These are phyloP conservation scores for Ustilago curta DNA, from an alignment of 1,284 basidiomycete species.

Conservation along the genomic window DNA sequence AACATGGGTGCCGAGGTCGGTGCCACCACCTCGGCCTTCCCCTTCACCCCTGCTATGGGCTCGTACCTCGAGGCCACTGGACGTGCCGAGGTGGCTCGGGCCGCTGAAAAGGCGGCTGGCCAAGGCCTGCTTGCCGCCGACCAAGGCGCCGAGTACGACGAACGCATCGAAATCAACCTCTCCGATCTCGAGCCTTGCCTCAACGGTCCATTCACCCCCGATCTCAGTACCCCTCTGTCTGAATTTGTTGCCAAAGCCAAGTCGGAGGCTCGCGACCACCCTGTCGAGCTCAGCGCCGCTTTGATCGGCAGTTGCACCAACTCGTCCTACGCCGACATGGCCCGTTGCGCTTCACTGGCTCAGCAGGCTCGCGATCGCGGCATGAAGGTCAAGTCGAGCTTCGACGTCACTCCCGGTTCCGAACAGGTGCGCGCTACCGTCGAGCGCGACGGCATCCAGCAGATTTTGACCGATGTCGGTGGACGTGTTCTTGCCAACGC, in stretches of 20 bases:
- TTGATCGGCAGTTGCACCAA: slow-evolving; percentile 99
- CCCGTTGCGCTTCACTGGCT: slow-evolving; percentile 89
- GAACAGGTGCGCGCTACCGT: slow-evolving; percentile 98
- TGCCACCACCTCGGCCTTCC: slow-evolving; percentile 97
- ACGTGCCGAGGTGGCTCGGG: slow-evolving; percentile 85
- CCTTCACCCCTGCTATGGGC: slow-evolving; percentile 87
- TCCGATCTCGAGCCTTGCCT: slow-evolving; percentile 88
- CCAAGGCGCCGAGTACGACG: slow-evolving; percentile 91
- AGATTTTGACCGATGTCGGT: slow-evolving; percentile 84
- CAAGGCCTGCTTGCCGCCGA: slow-evolving; percentile 85
- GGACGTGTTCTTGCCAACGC: slow-evolving; percentile 95
- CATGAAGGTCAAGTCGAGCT: slow-evolving; percentile 86
- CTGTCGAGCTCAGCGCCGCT: slow-evolving; percentile 82
- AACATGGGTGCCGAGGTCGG: slow-evolving; percentile 99
- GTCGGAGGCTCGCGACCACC: slow-evolving; percentile 84
- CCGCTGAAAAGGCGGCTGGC: slow-evolving; percentile 85
- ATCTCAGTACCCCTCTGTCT: slow-evolving; percentile 94
- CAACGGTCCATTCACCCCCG: slow-evolving; percentile 98
- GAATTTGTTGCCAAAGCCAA: slow-evolving; percentile 85
- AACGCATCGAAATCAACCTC: slow-evolving; percentile 93
- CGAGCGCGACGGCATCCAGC: slow-evolving; percentile 89
- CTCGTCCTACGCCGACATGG: slow-evolving; percentile 73
- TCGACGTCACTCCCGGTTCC: slow-evolving; percentile 95
- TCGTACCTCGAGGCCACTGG: slow-evolving; percentile 90
- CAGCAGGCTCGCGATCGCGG: slow-evolving; percentile 87